Conservation (phyloP, 73 alveolate genomes). For the Stentor coeruleus region DNA sequence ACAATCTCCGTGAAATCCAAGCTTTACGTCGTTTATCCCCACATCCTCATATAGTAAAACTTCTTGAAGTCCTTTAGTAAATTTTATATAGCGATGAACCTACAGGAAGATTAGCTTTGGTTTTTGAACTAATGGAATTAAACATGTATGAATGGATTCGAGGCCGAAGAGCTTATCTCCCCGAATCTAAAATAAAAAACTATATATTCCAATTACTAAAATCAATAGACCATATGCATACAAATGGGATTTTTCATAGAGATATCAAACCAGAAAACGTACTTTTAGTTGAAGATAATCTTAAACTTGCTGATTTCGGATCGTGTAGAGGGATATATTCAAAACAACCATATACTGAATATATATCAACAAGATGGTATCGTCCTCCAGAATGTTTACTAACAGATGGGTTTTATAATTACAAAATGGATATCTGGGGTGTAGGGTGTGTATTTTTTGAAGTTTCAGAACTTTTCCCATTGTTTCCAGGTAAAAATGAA, state of each 20-base stretch:
- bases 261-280: slow-evolving; percentile 80
- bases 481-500: slow-evolving; percentile 97
- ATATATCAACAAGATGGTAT: slow-evolving; percentile 93
- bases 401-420: slow-evolving; percentile 98
- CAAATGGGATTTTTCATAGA: slow-evolving; percentile 94
- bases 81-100: slow-evolving; percentile 77
- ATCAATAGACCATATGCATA: slow-evolving; percentile 95
- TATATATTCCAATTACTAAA: slow-evolving; percentile 62
- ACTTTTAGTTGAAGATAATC: slow-evolving; percentile 44
- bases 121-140: slow-evolving; percentile 95
- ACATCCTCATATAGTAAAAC: slow-evolving; percentile 95
- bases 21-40: slow-evolving; percentile 71
- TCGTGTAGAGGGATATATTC: slow-evolving; percentile 89
- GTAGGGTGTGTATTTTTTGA: slow-evolving; percentile 99
- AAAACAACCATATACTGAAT: slow-evolving; percentile 93
- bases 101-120: slow-evolving; percentile 95
- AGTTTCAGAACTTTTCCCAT: slow-evolving; percentile 74
- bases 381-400: slow-evolving; percentile 98
- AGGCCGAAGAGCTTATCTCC: slow-evolving; percentile 31
- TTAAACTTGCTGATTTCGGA: slow-evolving; percentile 92
- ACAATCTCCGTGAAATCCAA: slow-evolving; percentile 43
- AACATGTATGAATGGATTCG: slow-evolving; percentile 89
- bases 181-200: slow-evolving; percentile 19
- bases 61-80: slow-evolving; percentile 47
- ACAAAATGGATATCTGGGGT: slow-evolving; percentile 99